Evolutionary conservation across 495 filamentous ascomycete genomes (phyloP).

Genomic region (Aspergillus ellipticus): DNA sequence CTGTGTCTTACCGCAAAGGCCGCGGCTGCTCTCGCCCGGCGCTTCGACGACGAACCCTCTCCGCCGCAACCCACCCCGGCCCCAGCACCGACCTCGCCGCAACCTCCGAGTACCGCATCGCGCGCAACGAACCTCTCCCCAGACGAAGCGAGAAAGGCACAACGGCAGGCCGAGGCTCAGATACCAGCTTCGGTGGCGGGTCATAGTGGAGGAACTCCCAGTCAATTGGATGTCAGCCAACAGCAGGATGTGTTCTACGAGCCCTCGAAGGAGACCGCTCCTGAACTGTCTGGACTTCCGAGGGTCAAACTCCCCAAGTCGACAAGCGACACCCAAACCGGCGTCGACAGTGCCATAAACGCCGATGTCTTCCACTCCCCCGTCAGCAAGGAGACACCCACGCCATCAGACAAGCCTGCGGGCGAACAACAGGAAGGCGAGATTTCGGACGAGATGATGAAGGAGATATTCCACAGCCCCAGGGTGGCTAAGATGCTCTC

Average conservation of each 20-base stretch:
- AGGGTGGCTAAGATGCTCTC: slow-evolving; percentile 54
- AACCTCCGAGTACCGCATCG: slow-evolving; percentile 3
- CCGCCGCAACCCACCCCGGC: slow-evolving; percentile 14
- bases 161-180: slow-evolving; percentile 51
- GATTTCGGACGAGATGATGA: slow-evolving; percentile 54
- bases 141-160: slow-evolving; percentile 40
- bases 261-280: slow-evolving; percentile 40
- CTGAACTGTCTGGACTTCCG: slow-evolving; percentile 53
- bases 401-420: neutral
- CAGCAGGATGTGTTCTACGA: slow-evolving; percentile 59
- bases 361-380: slow-evolving; percentile 54
- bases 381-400: slow-evolving; percentile 14
- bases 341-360: slow-evolving; percentile 46
- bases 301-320: slow-evolving; percentile 57
- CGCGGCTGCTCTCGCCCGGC: slow-evolving; percentile 54
- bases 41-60: slow-evolving; percentile 52
- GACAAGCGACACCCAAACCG: slow-evolving; percentile 42
- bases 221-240: slow-evolving; percentile 36
- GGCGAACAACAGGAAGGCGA: slow-evolving; percentile 34
- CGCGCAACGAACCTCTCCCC: slow-evolving; percentile 21
- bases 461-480: slow-evolving; percentile 58
- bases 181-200: slow-evolving; percentile 47
- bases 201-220: slow-evolving; percentile 19
- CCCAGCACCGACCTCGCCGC: slow-evolving; percentile 3
- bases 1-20: slow-evolving; percentile 62